phyloP scores from a whole-genome alignment of 306 rosid species.

The Prinsepia uniflora region DNA sequence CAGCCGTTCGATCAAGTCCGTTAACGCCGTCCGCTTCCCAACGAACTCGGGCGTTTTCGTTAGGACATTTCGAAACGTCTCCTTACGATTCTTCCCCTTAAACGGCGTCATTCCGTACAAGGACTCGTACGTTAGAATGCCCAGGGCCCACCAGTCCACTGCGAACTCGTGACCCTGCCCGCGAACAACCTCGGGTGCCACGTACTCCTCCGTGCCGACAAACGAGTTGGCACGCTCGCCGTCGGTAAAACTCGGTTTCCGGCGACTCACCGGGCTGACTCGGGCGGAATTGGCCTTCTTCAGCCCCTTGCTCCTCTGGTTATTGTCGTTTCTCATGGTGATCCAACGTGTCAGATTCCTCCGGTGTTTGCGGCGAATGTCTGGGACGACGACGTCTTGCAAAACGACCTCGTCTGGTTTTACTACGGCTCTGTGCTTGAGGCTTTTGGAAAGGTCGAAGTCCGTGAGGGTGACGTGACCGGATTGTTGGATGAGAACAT shows the following conservation, averaged over 20 bases:
- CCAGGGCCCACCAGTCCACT: constrained; percentile 97
- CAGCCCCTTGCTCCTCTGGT: constrained; percentile 16
- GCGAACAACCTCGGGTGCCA: constrained; percentile 78
- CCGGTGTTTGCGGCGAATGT: constrained; percentile 29
- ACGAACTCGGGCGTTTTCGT: constrained; percentile 50
- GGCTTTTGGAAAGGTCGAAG: constrained; percentile 76
- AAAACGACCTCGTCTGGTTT: constrained; percentile 9
- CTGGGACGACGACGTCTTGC: constrained; percentile 24
- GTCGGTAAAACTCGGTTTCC: constrained; percentile 48
- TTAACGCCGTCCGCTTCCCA: constrained; percentile 54
- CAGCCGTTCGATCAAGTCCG: constrained; percentile 63
- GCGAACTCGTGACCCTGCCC: constrained; percentile 95
- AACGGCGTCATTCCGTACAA: constrained; percentile 86
- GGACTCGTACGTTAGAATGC: constrained; percentile 74
- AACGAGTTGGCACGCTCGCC: constrained; percentile 84
- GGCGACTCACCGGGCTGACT: constrained; percentile 76
- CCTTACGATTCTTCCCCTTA: constrained; percentile 74
- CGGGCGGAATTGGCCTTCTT: constrained; percentile 63
- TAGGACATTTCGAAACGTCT: constrained; percentile 73
- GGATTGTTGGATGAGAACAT: constrained; percentile 73
- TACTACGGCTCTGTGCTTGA: constrained; percentile 33
- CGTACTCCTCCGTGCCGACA: constrained; percentile 95
- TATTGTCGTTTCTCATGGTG: constrained; percentile 7
- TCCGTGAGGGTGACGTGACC: constrained; percentile 97
- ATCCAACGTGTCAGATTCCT: constrained; percentile 56